Evolutionary conservation across 2,329 filamentous ascomycete species (phyloP), one percentile per base, ranked within the genome.

Genomic region (Fusarium sp.): DNA sequence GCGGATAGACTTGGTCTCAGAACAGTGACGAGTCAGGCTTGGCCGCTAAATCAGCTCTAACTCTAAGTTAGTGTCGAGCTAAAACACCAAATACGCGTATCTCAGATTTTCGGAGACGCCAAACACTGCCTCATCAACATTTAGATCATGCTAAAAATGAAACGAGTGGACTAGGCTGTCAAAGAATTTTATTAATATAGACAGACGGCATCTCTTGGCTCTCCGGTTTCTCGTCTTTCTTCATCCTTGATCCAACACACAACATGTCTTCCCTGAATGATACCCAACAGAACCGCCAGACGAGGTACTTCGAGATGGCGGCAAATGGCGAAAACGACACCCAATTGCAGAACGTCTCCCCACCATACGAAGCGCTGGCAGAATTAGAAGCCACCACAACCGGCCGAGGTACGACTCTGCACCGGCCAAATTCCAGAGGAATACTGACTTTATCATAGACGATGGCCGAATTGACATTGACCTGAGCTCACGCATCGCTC

Each of bases 381-480:
- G 61, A 63, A 29, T 8, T 62, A 5, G 43, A 62, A 11, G 61
- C 47, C 10, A 62, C 34, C 0, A 48, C 61, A 8, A 32, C 58
- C 1, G 22, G 47, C 0, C 27, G 58, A 16, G 52, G 52, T 55
- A 6, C n/a, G n/a, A n/a, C n/a, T n/a, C n/a, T n/a, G n/a, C n/a
- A n/a, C n/a, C n/a, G n/a, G n/a, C n/a, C n/a, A n/a, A n/a, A n/a
- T n/a, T n/a, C n/a, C n/a, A n/a, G n/a, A n/a, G n/a, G n/a, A n/a
- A n/a, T n/a, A n/a, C n/a, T n/a, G 20, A 55, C 29, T 8, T 3
- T 8, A 4, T 7, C 1, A 34, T 0, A 38, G 65, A 64, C 5
- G 65, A 67, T 15, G 65, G 64, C 1, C 58, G 65, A 16, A 16
- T 67, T 11, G 64, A 67, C 1, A 67, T 67, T 0, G 64, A 67